Percentiles rank a stretch among this genome's conserved stretches.
These are phyloP conservation scores for Auricularia sp. DNA, from an alignment of 768 basidiomycete genomes.

Conservation along the genomic window DNA sequence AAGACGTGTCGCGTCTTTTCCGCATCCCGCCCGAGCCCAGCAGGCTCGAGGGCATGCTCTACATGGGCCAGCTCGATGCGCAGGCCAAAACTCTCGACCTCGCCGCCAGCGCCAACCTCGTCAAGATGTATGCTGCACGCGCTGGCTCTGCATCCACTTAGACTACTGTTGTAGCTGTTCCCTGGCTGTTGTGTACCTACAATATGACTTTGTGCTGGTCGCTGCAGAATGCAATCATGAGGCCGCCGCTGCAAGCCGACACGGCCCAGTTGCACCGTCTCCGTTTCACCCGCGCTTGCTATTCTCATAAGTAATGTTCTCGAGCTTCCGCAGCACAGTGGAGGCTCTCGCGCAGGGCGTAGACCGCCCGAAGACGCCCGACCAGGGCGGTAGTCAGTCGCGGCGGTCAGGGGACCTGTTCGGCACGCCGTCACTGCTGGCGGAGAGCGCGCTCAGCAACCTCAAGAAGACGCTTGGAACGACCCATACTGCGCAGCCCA, in stretches of 20 bases:
- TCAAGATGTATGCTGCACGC: constrained; percentile 74
- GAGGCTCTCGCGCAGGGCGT: constrained; percentile 49
- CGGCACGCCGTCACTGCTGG: constrained; percentile 42
- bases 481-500: constrained; percentile 17
- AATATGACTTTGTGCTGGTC: background rate
- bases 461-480: constrained; percentile 53
- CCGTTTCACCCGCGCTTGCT: background rate
- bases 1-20: constrained; percentile 75
- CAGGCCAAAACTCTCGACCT: constrained; percentile 67
- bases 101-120: constrained; percentile 49
- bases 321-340: constrained; percentile 61
- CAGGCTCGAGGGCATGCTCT: constrained; percentile 74
- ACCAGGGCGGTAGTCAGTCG: constrained; percentile 8
- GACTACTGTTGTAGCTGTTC: background rate
- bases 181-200: background rate
- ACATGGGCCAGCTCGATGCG: constrained; percentile 82
- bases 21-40: constrained; percentile 85
- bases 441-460: constrained; percentile 50
- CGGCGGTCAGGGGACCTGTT: constrained; percentile 14
- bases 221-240: background rate
- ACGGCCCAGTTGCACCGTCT: background rate
- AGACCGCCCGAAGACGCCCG: constrained; percentile 25
- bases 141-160: background rate
- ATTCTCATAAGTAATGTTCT: constrained; percentile 45
- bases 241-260: too few relatives aligned